Evolutionary conservation across 2,329 filamentous ascomycete species (phyloP), one percentile per base, ranked within the genome.

Genomic region (Sporothrix mexicana): DNA sequence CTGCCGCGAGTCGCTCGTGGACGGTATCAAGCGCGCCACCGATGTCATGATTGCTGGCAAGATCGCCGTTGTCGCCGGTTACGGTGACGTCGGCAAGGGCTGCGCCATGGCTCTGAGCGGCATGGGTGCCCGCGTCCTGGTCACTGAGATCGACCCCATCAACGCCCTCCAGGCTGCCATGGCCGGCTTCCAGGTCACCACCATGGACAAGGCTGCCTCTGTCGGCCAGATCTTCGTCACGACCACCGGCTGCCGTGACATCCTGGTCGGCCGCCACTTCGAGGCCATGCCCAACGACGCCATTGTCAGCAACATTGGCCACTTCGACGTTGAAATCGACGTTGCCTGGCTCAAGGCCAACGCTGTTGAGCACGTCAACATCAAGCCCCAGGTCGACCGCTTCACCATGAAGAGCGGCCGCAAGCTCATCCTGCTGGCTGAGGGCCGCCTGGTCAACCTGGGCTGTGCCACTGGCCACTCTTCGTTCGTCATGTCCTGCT

Each of bases 1-100:
- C 82, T 98, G 96, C 94, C 92, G 94, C 83, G 96, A 98, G 88
- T 98, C 95, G 77, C 92, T 99, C 80, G 91, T 99, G 81, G 96
- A 99, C 84, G 96, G 96, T 84, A 98, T 99, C 91, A 99, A 98
- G 93, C 95, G 95, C 88, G 95, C 96, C 80, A 99, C 96, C 84
- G 95, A 99, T 88, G 96, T 98, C 85, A 99, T 99, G 96, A 95
- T 98, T 88, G 96, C 96, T 82, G 96, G 96, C 84, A 98, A 99
- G 92, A 91, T 98, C 80, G 94, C 93, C 78, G 95, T 98, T 78
- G 96, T 99, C 78, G 96, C 96, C 80, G 96, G 96, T 84, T 99
- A 92, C 88, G 95, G 95, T 91, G 95, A 99, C 86, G 96, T 99
- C 84, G 95, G 95, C 84, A 99, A 99, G 92, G 95, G 95, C 80